Evolutionary conservation across 1,284 basidiomycete genomes (phyloP).

Genomic region (Fomitopsis palustris): DNA sequence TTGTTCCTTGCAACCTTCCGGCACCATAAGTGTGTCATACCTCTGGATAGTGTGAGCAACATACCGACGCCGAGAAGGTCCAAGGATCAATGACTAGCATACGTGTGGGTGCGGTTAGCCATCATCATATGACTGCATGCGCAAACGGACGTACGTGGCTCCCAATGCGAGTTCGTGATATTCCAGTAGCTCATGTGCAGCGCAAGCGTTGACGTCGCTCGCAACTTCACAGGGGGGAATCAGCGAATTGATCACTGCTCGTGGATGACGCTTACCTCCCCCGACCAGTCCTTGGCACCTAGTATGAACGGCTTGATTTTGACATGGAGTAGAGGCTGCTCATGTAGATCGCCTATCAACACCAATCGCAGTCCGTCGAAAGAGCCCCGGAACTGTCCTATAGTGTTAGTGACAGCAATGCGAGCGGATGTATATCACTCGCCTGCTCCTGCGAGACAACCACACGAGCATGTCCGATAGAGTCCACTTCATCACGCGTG

Average conservation of each 20-base stretch:
- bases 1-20: slow-evolving; percentile 52
- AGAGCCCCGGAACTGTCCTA: slow-evolving; percentile 67
- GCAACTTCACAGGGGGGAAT: slow-evolving; percentile 49
- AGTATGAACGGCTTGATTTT: slow-evolving; percentile 86
- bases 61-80: slow-evolving; percentile 79
- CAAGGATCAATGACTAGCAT: slow-evolving; percentile 90
- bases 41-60: slow-evolving; percentile 16
- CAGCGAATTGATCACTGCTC: neutral
- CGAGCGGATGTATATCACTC: neutral
- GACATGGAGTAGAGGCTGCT: slow-evolving; percentile 92
- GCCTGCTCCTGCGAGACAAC: slow-evolving; percentile 83
- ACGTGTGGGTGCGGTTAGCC: neutral
- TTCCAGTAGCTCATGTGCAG: slow-evolving; percentile 96
- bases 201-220: slow-evolving; percentile 77
- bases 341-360: slow-evolving; percentile 93
- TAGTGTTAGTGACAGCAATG: neutral
- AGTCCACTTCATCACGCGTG: slow-evolving; percentile 45
- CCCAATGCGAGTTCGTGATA: slow-evolving; percentile 97
- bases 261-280: slow-evolving; percentile 46
- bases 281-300: slow-evolving; percentile 90
- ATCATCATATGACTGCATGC: neutral
- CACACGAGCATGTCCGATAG: slow-evolving; percentile 55
- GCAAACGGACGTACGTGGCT: slow-evolving; percentile 60
- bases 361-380: slow-evolving; percentile 93
- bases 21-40: neutral